A percentile compares a stretch with the other conserved stretches of the same genome.
Evolutionary conservation across 2,329 filamentous ascomycete species (phyloP).

Genomic region (Pleomassaria siparia): DNA sequence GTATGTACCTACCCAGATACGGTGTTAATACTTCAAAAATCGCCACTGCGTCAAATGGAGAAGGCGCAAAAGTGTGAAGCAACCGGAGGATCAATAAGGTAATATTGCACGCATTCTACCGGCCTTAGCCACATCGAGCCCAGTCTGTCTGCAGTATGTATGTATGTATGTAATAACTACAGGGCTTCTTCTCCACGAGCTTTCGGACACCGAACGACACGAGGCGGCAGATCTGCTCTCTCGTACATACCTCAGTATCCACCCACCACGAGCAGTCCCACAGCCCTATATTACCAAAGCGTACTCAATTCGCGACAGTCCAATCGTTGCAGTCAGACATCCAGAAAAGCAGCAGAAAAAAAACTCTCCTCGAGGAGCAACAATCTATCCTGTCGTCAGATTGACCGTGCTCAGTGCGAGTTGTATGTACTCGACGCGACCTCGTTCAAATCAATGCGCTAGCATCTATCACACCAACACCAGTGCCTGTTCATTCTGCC

Average conservation of each 20-base stretch:
- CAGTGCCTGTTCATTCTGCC: constrained; percentile 13
- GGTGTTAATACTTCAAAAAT: background rate
- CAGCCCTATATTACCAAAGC: background rate
- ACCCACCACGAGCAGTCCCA: constrained; percentile 2
- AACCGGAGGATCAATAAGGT: background rate
- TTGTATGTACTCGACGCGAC: background rate
- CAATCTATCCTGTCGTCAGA: background rate
- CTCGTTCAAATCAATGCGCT: background rate
- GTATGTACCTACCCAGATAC: too few relatives aligned
- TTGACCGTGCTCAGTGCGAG: background rate
- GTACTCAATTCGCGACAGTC: background rate
- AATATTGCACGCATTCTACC: constrained; percentile 10
- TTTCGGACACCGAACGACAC: constrained; percentile 22
- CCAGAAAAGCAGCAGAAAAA: background rate
- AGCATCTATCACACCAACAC: constrained; percentile 18
- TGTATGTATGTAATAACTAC: too few relatives aligned
- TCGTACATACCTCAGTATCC: too few relatives aligned
- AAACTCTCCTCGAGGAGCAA: background rate
- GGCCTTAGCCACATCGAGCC: constrained; percentile 11
- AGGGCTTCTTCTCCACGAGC: constrained; percentile 6
- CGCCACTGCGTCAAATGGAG: constrained; percentile 7
- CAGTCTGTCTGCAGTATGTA: too few relatives aligned
- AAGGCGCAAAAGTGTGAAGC: constrained; percentile 3
- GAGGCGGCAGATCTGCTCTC: background rate
- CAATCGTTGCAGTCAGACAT: background rate